Evolutionary conservation across 192 early-diverging fungal genomes (phyloP).

Genomic region (Gamsiella multidivaricata): DNA sequence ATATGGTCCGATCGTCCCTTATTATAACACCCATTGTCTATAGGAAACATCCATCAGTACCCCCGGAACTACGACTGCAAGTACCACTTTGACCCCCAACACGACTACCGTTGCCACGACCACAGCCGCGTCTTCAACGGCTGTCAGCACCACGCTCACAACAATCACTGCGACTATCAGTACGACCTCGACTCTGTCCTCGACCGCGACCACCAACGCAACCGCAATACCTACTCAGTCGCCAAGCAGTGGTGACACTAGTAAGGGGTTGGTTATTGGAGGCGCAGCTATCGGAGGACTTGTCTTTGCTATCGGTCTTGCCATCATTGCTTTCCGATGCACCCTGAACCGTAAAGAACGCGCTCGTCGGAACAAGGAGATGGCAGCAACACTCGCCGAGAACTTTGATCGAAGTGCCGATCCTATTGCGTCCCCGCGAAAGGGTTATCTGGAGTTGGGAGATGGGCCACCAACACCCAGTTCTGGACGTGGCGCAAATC

Average conservation of each 20-base stretch:
- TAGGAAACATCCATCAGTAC: not conserved
- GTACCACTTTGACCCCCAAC: not conserved
- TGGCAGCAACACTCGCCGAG: conserved; percentile 41
- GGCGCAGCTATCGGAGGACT: conserved; percentile 30
- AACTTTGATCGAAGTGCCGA: conserved; percentile 37
- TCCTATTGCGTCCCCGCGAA: conserved; percentile 24
- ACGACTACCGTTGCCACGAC: not conserved
- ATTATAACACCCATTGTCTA: too few species aligned
- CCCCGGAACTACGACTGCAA: not conserved
- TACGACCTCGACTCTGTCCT: not conserved
- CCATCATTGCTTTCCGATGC: conserved; percentile 35
- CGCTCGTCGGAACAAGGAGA: conserved; percentile 36
- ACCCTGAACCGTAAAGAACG: conserved; percentile 20
- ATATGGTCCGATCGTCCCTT: too few species aligned
- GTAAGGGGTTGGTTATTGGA: not conserved
- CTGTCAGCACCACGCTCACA: not conserved
- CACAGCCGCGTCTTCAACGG: not conserved
- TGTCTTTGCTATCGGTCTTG: conserved; percentile 29
- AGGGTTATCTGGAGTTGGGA: conserved; percentile 38
- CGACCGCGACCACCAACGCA: not conserved
- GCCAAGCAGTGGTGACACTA: not conserved
- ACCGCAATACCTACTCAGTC: not conserved
- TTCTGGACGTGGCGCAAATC: conserved; percentile 10
- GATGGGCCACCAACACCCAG: conserved; percentile 23
- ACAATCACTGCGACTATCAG: not conserved